phyloP scores from a whole-genome alignment of 1,284 basidiomycete species.

The Porodaedalea pini region DNA sequence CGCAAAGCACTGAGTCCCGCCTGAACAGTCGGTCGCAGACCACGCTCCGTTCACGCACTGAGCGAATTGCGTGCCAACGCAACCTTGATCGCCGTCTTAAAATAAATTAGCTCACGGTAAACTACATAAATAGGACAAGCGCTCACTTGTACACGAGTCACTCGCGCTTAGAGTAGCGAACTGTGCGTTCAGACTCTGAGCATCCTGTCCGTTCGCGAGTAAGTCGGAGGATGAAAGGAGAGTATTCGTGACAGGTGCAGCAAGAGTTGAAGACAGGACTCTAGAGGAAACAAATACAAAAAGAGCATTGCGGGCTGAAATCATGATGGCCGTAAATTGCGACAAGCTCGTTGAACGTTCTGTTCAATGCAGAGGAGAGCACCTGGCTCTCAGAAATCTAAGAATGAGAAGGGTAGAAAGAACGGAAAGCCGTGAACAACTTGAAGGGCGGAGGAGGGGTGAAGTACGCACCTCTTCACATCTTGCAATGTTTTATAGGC shows the following conservation, averaged over 20 bases:
- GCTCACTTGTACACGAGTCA: conserved; percentile 39
- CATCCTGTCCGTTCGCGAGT: conserved; percentile 35
- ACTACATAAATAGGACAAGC: background rate
- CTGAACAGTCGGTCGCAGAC: conserved; percentile 21
- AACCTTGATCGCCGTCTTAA: conserved; percentile 24
- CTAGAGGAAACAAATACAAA: background rate
- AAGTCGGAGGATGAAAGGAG: conserved; percentile 8
- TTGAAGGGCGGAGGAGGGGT: background rate
- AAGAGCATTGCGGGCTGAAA: background rate
- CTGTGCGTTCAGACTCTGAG: conserved; percentile 39
- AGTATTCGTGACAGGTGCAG: background rate
- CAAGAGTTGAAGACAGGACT: background rate
- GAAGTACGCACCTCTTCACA: background rate
- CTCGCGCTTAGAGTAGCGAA: conserved; percentile 33
- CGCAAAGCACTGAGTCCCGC: conserved; percentile 24
- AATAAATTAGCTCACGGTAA: background rate
- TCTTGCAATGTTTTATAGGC: conserved; percentile 5
- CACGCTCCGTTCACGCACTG: conserved; percentile 26
- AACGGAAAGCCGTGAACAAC: background rate
- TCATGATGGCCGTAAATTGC: background rate
- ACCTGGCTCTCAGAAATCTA: conserved; percentile 15
- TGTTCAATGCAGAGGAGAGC: conserved; percentile 4
- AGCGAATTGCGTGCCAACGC: conserved; percentile 24
- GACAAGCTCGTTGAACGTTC: background rate
- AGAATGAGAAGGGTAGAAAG: background rate